Base-by-base conservation (phyloP, 2,329 filamentous ascomycete genomes). In the Tolypocladium endophyticum region DNA sequence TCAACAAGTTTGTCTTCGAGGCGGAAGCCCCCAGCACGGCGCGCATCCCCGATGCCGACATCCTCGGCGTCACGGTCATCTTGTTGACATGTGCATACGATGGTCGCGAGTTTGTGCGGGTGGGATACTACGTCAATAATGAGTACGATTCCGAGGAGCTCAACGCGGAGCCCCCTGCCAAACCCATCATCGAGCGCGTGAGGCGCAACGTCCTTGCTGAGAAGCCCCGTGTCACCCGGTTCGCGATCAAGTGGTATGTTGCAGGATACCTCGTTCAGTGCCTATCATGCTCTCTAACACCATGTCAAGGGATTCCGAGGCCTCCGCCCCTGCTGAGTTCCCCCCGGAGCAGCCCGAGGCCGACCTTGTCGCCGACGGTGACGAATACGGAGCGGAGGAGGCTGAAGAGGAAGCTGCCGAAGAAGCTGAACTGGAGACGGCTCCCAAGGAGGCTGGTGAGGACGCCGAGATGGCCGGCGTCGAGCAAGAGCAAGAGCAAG, bases 61-160 rank as follows among this genome's bases (percentile, higher is more conserved):
- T 99, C 68, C 84, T 99, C 54, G 94, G 94, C 62, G 95, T 99
- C 57, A 99, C 94, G 4, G 94, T 99, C 69, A 92, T 99, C 68
- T 87, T 99, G 59, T 84, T 99, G 65, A 96, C 92, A 60, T 97
- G 94, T 77, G 89, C 91, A 74, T 99, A 99, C 77, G 94, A 99
- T 70, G 89, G 89, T 58, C 87, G 94, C 70, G 94, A 99, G 75
- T 99, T 99, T 69, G 92, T 99, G 45, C 92, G 94, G 65, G 93
- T 99, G 50, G 94, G 94, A 63, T 99, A 99, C 83, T 99, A 99
- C 68, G 94, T 99, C 70, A 99, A 97, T 82, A 99, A 99, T 70
- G 95, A 99, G 75, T 99, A 99, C 74, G 91, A 96, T 67, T 89
- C 89, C 33, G 91, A 95, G 69, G 90, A 96, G 73, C 83, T 99